phyloP scores from a whole-genome alignment of 306 rosid genomes.

The Senna siamea region DNA sequence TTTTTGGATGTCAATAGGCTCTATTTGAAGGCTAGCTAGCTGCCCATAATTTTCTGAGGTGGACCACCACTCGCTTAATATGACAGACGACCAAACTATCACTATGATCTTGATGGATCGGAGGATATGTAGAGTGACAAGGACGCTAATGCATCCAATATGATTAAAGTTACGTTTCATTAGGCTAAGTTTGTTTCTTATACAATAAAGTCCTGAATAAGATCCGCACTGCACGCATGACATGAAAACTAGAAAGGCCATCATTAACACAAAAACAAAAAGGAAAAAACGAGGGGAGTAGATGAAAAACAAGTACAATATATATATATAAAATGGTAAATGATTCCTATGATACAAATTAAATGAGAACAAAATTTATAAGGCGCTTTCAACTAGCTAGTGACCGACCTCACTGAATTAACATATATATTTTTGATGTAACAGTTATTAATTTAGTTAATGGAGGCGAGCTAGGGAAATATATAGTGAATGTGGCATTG shows the following conservation, averaged over 20 bases:
- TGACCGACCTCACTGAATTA: slow-evolving; percentile 27
- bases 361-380: not conserved
- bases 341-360: not conserved
- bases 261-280: not conserved
- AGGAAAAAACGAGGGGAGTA: no score
- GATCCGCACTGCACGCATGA: not conserved
- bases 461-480: slow-evolving; percentile 1
- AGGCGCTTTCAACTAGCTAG: not conserved
- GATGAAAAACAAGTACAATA: no score
- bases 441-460: slow-evolving; percentile 7
- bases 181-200: not conserved
- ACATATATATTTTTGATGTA: not conserved
- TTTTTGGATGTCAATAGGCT: not conserved
- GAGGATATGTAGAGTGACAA: not conserved
- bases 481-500: slow-evolving; percentile 38
- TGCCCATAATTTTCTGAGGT: not conserved
- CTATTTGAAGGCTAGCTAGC: not conserved
- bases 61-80: slow-evolving; percentile 26
- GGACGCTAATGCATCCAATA: not conserved
- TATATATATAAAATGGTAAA: not conserved
- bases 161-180: not conserved
- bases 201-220: not conserved
- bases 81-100: slow-evolving; percentile 14
- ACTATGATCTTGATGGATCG: not conserved
- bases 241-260: not conserved